These are phyloP conservation scores for Zygosaccharomyces pseudobailii DNA, from an alignment of 1,139 yeast genomes.

Conservation along the genomic window DNA sequence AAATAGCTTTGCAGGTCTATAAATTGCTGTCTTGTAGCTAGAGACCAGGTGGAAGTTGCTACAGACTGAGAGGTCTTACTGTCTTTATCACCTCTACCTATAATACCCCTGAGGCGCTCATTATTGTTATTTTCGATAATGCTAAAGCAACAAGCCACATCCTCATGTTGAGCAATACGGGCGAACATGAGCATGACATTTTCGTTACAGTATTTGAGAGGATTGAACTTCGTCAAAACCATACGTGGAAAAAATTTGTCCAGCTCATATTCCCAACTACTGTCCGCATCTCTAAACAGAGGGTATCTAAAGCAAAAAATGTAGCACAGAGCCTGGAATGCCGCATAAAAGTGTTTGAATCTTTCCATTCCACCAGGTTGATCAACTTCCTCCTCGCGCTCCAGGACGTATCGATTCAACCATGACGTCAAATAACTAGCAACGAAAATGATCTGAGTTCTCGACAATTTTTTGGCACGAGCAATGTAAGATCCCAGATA, in stretches of 20 bases:
- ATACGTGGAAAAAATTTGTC: conserved; percentile 85
- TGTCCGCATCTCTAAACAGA: conserved; percentile 43
- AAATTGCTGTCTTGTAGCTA: conserved; percentile 65
- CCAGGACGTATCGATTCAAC: conserved; percentile 73
- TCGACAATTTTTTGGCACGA: conserved; percentile 69
- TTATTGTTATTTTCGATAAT: conserved; percentile 84
- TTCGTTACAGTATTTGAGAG: conserved; percentile 87
- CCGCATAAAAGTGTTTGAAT: conserved; percentile 85
- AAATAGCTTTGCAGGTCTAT: conserved; percentile 87
- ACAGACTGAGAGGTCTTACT: conserved; percentile 28
- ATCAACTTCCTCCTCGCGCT: conserved; percentile 76
- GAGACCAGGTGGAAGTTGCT: conserved; percentile 27
- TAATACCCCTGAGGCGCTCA: conserved; percentile 39
- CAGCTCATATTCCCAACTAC: conserved; percentile 72
- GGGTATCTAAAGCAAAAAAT: conserved; percentile 85
- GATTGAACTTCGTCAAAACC: conserved; percentile 85
- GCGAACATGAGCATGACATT: conserved; percentile 94
- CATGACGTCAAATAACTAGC: conserved; percentile 76
- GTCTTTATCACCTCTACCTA: conserved; percentile 35
- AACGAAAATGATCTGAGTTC: conserved; percentile 70
- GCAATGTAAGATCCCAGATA: conserved; percentile 89
- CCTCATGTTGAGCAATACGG: conserved; percentile 81
- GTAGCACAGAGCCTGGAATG: conserved; percentile 84
- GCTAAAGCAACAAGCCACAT: conserved; percentile 88
- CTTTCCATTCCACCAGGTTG: conserved; percentile 71